Percentiles rank a stretch among this genome's conserved stretches.
phyloP scores from a whole-genome alignment of 768 basidiomycete genomes.

The Russula dissimulans region DNA sequence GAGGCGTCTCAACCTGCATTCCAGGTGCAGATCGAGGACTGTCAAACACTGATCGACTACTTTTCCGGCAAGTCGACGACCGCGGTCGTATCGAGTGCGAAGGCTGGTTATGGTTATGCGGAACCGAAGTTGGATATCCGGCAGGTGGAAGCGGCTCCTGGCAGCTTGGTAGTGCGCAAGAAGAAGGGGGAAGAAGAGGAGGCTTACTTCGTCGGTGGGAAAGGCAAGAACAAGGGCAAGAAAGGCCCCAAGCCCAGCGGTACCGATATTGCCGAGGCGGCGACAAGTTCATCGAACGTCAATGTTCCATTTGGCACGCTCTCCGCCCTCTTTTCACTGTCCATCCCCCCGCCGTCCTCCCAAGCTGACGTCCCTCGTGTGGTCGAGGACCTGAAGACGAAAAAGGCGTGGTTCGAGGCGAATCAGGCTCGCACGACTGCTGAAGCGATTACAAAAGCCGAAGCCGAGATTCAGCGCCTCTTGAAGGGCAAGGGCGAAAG shows the following conservation, averaged over 20 bases:
- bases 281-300: conserved; percentile 37
- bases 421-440: conserved; percentile 78
- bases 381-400: conserved; percentile 83
- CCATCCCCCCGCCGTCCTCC: conserved; percentile 83
- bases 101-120: conserved; percentile 43
- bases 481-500: conserved; percentile 34
- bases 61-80: conserved; percentile 60
- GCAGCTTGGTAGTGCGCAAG: conserved; percentile 69
- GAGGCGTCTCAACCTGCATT: conserved; percentile 87
- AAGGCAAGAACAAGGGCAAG: conserved; percentile 57
- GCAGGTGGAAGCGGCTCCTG: conserved; percentile 64
- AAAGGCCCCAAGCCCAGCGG: conserved; percentile 33
- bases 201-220: conserved; percentile 61
- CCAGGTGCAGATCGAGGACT: conserved; percentile 92
- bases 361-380: conserved; percentile 70
- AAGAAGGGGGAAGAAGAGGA: conserved; percentile 91
- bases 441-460: conserved; percentile 74
- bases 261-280: conserved; percentile 29
- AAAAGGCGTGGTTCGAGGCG: conserved; percentile 91
- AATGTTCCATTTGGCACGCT: conserved; percentile 82
- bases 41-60: conserved; percentile 82
- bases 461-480: conserved; percentile 64
- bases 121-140: conserved; percentile 79
- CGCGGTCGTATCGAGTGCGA: conserved; percentile 35
- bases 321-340: conserved; percentile 75